A percentile compares a stretch with the other conserved stretches of the same genome.
phyloP scores from a whole-genome alignment of 1,284 basidiomycete species.

The Apiotrichum sp. region DNA sequence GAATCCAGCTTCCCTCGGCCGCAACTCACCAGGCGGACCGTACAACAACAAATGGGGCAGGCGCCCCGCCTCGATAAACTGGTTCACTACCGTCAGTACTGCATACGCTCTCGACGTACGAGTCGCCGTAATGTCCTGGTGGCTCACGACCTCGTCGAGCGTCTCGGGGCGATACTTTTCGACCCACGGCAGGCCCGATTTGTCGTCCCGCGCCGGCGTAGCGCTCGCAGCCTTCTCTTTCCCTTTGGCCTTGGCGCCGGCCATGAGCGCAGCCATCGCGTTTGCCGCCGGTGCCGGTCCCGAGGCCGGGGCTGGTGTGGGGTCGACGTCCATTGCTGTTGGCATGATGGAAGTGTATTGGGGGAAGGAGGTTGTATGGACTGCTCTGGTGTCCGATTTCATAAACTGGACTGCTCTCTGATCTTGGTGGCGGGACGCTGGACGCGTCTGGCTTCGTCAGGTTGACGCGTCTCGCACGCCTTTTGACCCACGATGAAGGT shows the following conservation, averaged over 20 bases:
- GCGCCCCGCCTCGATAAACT: slow-evolving; percentile 91
- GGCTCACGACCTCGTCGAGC: slow-evolving; percentile 86
- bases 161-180: slow-evolving; percentile 89
- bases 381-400: no score
- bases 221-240: slow-evolving; percentile 30
- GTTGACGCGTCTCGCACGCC: no score
- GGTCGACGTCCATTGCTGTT: slow-evolving; percentile 27
- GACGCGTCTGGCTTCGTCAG: no score
- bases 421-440: no score
- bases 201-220: slow-evolving; percentile 12
- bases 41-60: slow-evolving; percentile 95
- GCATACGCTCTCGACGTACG: slow-evolving; percentile 54
- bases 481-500: no score
- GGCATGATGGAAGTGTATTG: no score
- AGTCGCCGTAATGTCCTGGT: slow-evolving; percentile 85
- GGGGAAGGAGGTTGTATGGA: no score
- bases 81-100: slow-evolving; percentile 62
- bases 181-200: slow-evolving; percentile 56
- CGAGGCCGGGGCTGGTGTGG: slow-evolving; percentile 38
- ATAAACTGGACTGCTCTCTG: no score
- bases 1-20: background rate
- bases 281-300: slow-evolving; percentile 46
- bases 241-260: slow-evolving; percentile 32
- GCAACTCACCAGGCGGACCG: slow-evolving; percentile 69
- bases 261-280: slow-evolving; percentile 43